Base-by-base conservation (phyloP, 768 basidiomycete species). In the Tylopilus plumbeoviolaceoides region DNA sequence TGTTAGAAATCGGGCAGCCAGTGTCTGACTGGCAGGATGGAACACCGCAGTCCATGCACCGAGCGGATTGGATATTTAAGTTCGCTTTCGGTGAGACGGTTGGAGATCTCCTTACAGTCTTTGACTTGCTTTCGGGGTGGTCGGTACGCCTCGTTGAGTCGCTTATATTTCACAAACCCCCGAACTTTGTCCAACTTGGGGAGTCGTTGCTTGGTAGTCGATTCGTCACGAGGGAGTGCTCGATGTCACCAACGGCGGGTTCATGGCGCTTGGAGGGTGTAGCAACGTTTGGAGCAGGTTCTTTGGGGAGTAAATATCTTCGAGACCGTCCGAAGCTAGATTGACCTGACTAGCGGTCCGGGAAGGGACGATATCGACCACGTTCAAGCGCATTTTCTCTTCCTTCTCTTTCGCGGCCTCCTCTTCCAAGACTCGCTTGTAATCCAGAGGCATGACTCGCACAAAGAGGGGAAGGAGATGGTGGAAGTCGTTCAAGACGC, bases 141-240 rank as follows among this genome's bases (percentile, higher is more conserved):
- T 48, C 97, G 85, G 70, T 98, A 98, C 4, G 87, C 79, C 70
- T 99, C 97, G 54, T 87, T 87, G 14, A 98, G 76, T 35, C 97
- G 87, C 73, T 93, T 91, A 77, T 98, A 98, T 75, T 98, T 98
- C 94, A 98, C 97, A 74, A 98, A 99, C 17, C 97, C 97, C 40
- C 91, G 87, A 36, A 85, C 86, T 76, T 99, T 98, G 76, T 99
- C 97, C 44, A 98, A 78, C 73, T 95, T 98, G 70, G 83, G 81
- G 50, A 91, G 76, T 38, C 91, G 83, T 60, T 88, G 89, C 69
- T 88, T 90, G 23, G 86, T 85, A 17, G 83, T 77, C n/a, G 82
- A 80, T 50, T 91, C 91, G 65, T 98, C 94, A 95, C 78, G 64
- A 94, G 79, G 12, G 95, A 89, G 67, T 99, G 97, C 69, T 99